Evolutionary conservation across 768 basidiomycete species (phyloP).

Genomic region (Calocybe gangraenosa): DNA sequence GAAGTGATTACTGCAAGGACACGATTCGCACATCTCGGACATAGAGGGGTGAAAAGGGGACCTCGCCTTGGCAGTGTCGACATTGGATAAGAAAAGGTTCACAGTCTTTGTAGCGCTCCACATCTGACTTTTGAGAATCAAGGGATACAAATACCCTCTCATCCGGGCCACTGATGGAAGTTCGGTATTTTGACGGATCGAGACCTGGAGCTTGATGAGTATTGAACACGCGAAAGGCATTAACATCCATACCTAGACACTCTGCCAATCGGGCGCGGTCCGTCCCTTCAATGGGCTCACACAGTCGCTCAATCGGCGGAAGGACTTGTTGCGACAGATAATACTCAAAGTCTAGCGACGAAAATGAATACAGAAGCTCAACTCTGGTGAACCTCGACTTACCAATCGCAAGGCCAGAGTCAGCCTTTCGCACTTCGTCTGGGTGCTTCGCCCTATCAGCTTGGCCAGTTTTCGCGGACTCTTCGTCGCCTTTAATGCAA

Average conservation of each 20-base stretch:
- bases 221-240: background rate
- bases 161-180: slow-evolving; percentile 37
- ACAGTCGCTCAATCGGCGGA: slow-evolving; percentile 92
- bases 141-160: slow-evolving; percentile 74
- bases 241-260: slow-evolving; percentile 66
- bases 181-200: slow-evolving; percentile 55
- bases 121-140: slow-evolving; percentile 86
- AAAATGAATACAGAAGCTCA: background rate
- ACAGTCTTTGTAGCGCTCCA: slow-evolving; percentile 79
- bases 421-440: slow-evolving; percentile 79
- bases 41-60: slow-evolving; percentile 54
- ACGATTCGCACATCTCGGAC: slow-evolving; percentile 66
- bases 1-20: no score
- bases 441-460: slow-evolving; percentile 93
- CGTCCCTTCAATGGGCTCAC: slow-evolving; percentile 95
- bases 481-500: slow-evolving; percentile 73
- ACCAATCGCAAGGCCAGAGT: slow-evolving; percentile 72
- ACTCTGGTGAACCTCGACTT: slow-evolving; percentile 10
- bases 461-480: slow-evolving; percentile 67
- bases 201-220: slow-evolving; percentile 37
- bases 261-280: slow-evolving; percentile 90
- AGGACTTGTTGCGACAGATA: slow-evolving; percentile 90
- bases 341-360: slow-evolving; percentile 90
- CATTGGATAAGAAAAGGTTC: slow-evolving; percentile 74
- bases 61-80: slow-evolving; percentile 60